These are phyloP conservation scores for Byssochlamys sp. DNA, from an alignment of 2,329 filamentous ascomycete genomes.

Conservation along the genomic window DNA sequence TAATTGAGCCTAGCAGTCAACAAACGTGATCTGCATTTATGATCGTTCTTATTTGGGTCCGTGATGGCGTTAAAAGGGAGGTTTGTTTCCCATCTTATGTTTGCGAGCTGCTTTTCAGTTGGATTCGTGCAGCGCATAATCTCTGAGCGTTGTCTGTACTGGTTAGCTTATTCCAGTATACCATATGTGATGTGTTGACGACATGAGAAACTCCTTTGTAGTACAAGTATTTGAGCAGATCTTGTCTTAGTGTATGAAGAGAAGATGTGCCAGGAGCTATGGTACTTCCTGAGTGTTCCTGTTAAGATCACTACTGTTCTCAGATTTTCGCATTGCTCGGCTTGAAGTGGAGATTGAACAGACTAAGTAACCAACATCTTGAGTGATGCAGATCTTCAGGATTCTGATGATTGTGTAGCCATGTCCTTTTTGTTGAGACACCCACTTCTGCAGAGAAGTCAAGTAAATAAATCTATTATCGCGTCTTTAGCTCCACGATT, in stretches of 20 bases:
- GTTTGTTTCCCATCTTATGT: neutral
- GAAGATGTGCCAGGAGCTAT: too few relatives aligned
- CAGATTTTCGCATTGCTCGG: too few relatives aligned
- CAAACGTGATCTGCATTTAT: neutral
- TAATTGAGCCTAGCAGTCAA: constrained; percentile 18
- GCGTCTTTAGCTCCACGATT: neutral
- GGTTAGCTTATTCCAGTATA: neutral
- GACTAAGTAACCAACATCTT: too few relatives aligned
- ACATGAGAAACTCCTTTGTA: neutral
- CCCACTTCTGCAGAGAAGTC: neutral
- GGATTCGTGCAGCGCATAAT: neutral
- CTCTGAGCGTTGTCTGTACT: neutral
- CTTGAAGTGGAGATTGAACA: too few relatives aligned
- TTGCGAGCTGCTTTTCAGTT: neutral
- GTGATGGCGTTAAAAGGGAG: neutral
- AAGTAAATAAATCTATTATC: neutral
- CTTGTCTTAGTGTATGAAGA: too few relatives aligned
- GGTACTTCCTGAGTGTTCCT: too few relatives aligned
- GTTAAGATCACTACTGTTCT: too few relatives aligned
- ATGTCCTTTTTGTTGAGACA: neutral
- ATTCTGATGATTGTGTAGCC: neutral
- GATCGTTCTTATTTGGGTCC: neutral
- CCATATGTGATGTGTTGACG: neutral
- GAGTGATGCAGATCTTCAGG: neutral
- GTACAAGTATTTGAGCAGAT: too few relatives aligned